These are phyloP conservation scores for Scytalidium lignicola DNA, from an alignment of 2,329 filamentous ascomycete species.

Conservation along the genomic window DNA sequence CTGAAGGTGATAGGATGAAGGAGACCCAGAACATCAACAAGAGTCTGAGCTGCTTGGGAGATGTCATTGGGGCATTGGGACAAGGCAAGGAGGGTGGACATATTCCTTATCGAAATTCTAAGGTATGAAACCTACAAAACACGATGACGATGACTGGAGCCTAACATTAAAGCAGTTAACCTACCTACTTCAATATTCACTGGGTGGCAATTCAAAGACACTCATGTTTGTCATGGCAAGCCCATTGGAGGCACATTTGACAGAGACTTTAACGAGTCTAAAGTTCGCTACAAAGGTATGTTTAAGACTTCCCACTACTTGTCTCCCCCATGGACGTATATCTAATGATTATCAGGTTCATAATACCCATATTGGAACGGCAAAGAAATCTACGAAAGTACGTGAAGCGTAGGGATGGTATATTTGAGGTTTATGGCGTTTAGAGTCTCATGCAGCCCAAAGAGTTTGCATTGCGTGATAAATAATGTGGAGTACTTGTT, in stretches of 20 bases:
- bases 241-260: slow-evolving; percentile 82
- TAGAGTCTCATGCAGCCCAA: neutral
- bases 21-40: slow-evolving; percentile 99
- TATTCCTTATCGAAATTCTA: slow-evolving; percentile 92
- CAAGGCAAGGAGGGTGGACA: slow-evolving; percentile 71
- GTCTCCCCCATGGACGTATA: slow-evolving; percentile 8
- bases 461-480: neutral
- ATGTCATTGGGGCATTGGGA: slow-evolving; percentile 92
- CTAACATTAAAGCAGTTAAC: slow-evolving; percentile 57
- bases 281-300: slow-evolving; percentile 90
- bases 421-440: neutral
- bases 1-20: slow-evolving; percentile 79
- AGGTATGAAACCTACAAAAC: slow-evolving; percentile 42
- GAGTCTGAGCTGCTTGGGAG: slow-evolving; percentile 83
- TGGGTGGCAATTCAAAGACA: slow-evolving; percentile 94
- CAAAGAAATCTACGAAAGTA: slow-evolving; percentile 67
- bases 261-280: slow-evolving; percentile 89
- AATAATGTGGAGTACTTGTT: neutral
- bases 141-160: neutral
- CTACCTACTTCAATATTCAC: slow-evolving; percentile 87
- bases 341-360: slow-evolving; percentile 50
- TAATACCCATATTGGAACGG: slow-evolving; percentile 89
- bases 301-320: slow-evolving; percentile 8
- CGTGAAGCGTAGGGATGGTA: slow-evolving; percentile 25
- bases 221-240: slow-evolving; percentile 99